A percentile compares a stretch with the other conserved stretches of the same genome.
These are phyloP conservation scores for Picochlorum costavermella DNA, from an alignment of 139 green algal species.

Conservation along the genomic window DNA sequence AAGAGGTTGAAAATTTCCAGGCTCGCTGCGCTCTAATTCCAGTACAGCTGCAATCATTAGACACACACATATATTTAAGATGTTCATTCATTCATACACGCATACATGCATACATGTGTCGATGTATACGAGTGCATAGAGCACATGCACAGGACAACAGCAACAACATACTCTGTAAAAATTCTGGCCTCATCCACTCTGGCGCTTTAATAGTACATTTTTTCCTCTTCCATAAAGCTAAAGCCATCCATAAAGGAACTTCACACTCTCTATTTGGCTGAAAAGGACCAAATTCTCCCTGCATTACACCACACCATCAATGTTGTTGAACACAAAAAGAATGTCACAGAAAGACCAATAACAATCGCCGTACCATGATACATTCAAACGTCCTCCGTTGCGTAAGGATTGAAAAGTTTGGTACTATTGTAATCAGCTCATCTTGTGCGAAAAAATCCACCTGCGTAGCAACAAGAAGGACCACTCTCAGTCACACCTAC, in stretches of 20 bases:
- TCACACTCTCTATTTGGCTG: slow-evolving; percentile 53
- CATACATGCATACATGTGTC: neutral
- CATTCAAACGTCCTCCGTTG: slow-evolving; percentile 30
- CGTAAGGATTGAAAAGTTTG: slow-evolving; percentile 66
- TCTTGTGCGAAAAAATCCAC: slow-evolving; percentile 85
- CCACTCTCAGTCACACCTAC: no score
- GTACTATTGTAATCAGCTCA: slow-evolving; percentile 67
- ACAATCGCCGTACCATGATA: slow-evolving; percentile 45
- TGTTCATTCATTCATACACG: no score
- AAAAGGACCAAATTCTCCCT: slow-evolving; percentile 74
- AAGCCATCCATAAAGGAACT: slow-evolving; percentile 77
- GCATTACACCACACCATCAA: neutral
- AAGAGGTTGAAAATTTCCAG: slow-evolving; percentile 56
- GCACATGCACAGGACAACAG: neutral
- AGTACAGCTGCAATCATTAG: slow-evolving; percentile 32
- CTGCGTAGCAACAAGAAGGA: slow-evolving; percentile 33
- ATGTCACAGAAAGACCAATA: no score
- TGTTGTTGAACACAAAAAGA: no score
- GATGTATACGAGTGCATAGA: neutral
- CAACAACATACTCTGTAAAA: slow-evolving; percentile 36
- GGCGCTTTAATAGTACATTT: slow-evolving; percentile 67
- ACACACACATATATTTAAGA: no score
- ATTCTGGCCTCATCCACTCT: slow-evolving; percentile 53
- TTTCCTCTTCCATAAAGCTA: slow-evolving; percentile 62
- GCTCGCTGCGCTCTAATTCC: slow-evolving; percentile 40